phyloP scores from a whole-genome alignment of 257 asterid species.

The Solanum virginianum region DNA sequence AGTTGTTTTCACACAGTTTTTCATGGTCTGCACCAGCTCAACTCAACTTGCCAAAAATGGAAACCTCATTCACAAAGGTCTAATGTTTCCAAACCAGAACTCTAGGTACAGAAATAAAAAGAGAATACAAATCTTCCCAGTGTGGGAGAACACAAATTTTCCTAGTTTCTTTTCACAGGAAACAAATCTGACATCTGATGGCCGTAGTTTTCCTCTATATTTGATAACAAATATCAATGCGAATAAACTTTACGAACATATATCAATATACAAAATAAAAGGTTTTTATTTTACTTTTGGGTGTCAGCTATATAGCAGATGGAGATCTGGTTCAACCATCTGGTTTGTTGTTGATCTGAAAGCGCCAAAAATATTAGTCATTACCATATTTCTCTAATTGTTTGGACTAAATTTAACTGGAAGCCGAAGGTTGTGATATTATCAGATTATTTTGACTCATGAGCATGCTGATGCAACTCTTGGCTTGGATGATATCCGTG shows the following conservation, averaged over 20 bases:
- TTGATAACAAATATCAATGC: not conserved
- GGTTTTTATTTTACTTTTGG: not conserved
- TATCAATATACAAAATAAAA: not conserved
- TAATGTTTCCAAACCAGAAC: not conserved
- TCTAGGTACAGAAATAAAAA: not conserved
- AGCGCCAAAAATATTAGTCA: not conserved
- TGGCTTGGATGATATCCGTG: constrained; percentile 90
- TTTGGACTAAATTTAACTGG: not conserved
- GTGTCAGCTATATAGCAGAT: not conserved
- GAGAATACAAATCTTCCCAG: not conserved
- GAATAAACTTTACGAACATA: not conserved
- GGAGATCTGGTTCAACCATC: not conserved
- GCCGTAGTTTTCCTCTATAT: not conserved
- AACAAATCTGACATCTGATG: not conserved
- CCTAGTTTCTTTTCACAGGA: not conserved
- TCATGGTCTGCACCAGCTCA: not conserved
- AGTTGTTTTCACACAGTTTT: not conserved
- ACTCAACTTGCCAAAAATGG: not conserved
- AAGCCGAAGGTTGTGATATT: constrained; percentile 4
- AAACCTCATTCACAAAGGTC: not conserved
- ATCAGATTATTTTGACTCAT: constrained; percentile 87
- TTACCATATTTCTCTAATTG: not conserved
- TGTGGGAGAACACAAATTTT: not conserved
- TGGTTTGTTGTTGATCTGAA: not conserved
- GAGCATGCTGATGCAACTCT: constrained; percentile 99